Percentiles rank a stretch among this genome's conserved stretches.
Conservation (phyloP, 495 filamentous ascomycete species). For the Hypomontagnella monticulosa region DNA sequence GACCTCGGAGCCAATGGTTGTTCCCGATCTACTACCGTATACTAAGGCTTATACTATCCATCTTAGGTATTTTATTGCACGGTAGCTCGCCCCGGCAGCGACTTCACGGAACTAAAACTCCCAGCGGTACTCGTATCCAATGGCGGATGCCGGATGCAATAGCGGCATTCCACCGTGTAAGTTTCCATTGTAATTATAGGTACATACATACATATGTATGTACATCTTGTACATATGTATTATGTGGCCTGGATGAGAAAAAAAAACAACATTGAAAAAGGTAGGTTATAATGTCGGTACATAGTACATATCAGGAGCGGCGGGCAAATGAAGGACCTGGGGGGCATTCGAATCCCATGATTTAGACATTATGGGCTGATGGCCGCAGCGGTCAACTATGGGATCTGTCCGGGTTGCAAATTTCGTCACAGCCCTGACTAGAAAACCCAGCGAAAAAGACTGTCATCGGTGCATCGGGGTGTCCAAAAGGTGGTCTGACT, state of each 20-base stretch:
- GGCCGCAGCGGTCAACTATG: slow-evolving; percentile 38
- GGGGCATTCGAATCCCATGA: slow-evolving; percentile 14
- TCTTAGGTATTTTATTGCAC: slow-evolving; percentile 1
- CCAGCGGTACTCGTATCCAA: too few relatives aligned
- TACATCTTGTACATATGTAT: too few relatives aligned
- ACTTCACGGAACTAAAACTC: too few relatives aligned
- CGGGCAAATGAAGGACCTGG: slow-evolving; percentile 37
- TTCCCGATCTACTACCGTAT: slow-evolving; percentile 32
- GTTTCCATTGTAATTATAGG: too few relatives aligned
- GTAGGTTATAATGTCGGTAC: background rate
- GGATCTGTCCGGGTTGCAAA: slow-evolving; percentile 36
- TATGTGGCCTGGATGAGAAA: too few relatives aligned
- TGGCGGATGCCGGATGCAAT: too few relatives aligned
- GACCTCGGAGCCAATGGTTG: background rate
- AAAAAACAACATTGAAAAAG: background rate
- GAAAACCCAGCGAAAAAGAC: slow-evolving; percentile 21
- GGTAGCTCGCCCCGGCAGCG: slow-evolving; percentile 6
- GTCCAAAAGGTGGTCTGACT: slow-evolving; percentile 38
- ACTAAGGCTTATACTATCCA: background rate
- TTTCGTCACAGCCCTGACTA: slow-evolving; percentile 26
- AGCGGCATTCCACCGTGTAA: too few relatives aligned
- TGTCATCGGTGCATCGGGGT: slow-evolving; percentile 38
- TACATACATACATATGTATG: too few relatives aligned
- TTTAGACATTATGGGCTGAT: slow-evolving; percentile 42
- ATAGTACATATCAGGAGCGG: background rate